Evolutionary conservation across 192 early-diverging fungal species (phyloP).

Genomic region (Oehlia diaphana): DNA sequence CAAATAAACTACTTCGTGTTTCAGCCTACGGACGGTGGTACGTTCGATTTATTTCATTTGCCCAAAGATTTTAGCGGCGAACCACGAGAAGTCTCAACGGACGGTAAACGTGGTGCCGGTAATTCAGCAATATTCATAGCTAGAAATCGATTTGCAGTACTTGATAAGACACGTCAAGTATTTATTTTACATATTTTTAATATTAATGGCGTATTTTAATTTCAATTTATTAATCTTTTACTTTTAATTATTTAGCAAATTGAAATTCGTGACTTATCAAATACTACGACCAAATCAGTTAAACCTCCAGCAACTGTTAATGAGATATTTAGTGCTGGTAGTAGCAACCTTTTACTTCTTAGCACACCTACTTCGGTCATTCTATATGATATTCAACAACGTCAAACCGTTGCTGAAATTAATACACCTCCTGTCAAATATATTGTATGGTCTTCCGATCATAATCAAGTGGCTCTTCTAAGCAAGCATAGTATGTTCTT

Average conservation of each 20-base stretch:
- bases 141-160: conserved; percentile 96
- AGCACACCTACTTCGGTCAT: conserved; percentile 86
- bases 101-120: conserved; percentile 80
- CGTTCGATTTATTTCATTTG: conserved; percentile 86
- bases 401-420: conserved; percentile 74
- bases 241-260: conserved; percentile 50
- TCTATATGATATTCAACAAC: conserved; percentile 88
- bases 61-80: conserved; percentile 72
- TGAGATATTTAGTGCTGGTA: conserved; percentile 88
- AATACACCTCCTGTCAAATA: conserved; percentile 88
- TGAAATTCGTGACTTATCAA: conserved; percentile 83
- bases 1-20: neutral
- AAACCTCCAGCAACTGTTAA: conserved; percentile 74
- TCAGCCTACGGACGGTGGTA: conserved; percentile 81
- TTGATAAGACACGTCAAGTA: conserved; percentile 78
- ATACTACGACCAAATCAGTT: conserved; percentile 88
- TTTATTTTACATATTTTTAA: neutral
- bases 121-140: conserved; percentile 89
- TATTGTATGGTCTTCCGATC: conserved; percentile 90
- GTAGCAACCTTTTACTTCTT: conserved; percentile 77
- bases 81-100: conserved; percentile 55
- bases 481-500: conserved; percentile 86
- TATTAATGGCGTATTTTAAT: neutral
- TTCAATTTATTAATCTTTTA: neutral
- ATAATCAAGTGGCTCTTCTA: conserved; percentile 83